These are phyloP conservation scores for Pachysandra terminalis DNA, from an alignment of 164 flowering plant genomes.

Conservation along the genomic window DNA sequence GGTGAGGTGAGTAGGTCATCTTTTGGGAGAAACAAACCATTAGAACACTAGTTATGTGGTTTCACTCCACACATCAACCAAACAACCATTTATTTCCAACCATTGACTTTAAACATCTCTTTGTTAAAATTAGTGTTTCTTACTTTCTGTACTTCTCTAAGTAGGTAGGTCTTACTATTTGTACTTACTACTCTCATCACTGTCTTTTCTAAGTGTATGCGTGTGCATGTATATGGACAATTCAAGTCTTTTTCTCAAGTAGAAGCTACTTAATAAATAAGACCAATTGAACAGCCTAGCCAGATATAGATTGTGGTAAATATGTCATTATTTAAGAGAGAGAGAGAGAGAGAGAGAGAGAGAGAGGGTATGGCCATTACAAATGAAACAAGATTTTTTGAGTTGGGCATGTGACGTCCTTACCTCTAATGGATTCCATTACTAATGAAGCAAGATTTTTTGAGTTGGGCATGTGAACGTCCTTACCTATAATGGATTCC, in stretches of 20 bases:
- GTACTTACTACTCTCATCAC: not conserved
- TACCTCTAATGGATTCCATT: slow-evolving; percentile 4
- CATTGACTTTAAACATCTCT: no score
- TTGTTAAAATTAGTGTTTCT: not conserved
- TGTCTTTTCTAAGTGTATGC: not conserved
- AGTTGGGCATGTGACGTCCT: not conserved
- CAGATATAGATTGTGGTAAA: slow-evolving; percentile 13
- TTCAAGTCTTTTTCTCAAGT: slow-evolving; percentile 13
- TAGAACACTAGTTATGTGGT: not conserved
- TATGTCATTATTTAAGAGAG: not conserved
- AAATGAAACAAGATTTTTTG: not conserved
- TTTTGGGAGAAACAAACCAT: not conserved
- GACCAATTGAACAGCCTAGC: slow-evolving; percentile 15
- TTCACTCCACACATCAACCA: no score
- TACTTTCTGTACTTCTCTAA: no score
- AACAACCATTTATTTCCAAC: not conserved
- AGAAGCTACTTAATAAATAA: not conserved
- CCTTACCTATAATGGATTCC: slow-evolving; percentile 3
- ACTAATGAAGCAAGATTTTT: no score
- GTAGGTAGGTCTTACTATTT: not conserved
- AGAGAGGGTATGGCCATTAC: not conserved
- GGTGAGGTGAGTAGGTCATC: not conserved
- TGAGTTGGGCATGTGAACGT: not conserved
- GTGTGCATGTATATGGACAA: slow-evolving; percentile 5
- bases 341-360: slow-evolving; percentile 10